Evolutionary conservation across 1,284 basidiomycete genomes (phyloP).

Genomic region (Apiotrichum veenhuisii): DNA sequence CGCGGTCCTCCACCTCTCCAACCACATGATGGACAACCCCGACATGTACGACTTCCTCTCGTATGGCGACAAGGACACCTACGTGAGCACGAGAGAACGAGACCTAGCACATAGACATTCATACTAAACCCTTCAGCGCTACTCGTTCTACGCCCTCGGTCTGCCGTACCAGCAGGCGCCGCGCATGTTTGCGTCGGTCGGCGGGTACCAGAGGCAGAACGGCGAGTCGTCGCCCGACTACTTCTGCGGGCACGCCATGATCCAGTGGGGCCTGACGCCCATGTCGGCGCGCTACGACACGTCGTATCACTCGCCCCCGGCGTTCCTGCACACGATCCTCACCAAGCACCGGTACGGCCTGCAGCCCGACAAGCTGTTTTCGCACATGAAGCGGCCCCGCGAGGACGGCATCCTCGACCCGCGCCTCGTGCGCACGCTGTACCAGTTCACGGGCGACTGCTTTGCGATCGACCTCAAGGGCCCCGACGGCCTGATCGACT

Average conservation of each 20-base stretch:
- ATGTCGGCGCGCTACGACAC: conserved; percentile 33
- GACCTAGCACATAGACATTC: not conserved
- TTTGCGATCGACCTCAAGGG: conserved; percentile 45
- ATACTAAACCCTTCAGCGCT: conserved; percentile 31
- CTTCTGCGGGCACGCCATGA: conserved; percentile 44
- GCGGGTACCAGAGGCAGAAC: conserved; percentile 40
- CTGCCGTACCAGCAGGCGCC: conserved; percentile 49
- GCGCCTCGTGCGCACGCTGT: conserved; percentile 40
- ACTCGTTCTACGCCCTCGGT: conserved; percentile 51
- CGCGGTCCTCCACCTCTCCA: conserved; percentile 50
- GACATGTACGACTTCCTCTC: conserved; percentile 50
- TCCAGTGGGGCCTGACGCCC: conserved; percentile 48
- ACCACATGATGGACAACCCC: conserved; percentile 50
- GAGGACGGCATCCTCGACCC: conserved; percentile 43
- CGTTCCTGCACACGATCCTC: conserved; percentile 52
- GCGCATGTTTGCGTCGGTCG: conserved; percentile 44
- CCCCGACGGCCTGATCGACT: conserved; percentile 38
- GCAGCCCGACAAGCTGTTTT: conserved; percentile 44
- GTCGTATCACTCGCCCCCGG: conserved; percentile 45
- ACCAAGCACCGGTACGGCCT: conserved; percentile 48
- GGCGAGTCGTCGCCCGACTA: conserved; percentile 30
- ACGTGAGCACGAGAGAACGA: conserved; percentile 22
- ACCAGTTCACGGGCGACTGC: conserved; percentile 45
- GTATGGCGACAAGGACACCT: conserved; percentile 52
- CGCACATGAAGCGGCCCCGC: conserved; percentile 38